phyloP scores from a whole-genome alignment of 2,329 filamentous ascomycete species.

The Parasarocladium wereldwijsianum region DNA sequence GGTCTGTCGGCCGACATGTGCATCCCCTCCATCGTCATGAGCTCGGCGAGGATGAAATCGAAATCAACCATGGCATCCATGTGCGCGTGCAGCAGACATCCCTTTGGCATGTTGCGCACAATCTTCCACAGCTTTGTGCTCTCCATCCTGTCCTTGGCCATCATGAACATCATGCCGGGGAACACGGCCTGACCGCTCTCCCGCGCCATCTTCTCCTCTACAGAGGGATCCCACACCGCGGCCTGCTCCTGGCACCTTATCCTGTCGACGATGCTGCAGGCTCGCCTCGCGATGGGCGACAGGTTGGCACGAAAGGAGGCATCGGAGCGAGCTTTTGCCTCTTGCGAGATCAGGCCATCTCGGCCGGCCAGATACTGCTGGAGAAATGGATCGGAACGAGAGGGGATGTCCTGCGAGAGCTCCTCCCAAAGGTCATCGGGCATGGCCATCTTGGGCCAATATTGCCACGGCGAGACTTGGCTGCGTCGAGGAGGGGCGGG shows the following conservation, averaged over 20 bases:
- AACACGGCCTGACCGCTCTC: constrained; percentile 50
- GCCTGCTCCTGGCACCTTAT: constrained; percentile 67
- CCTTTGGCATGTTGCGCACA: constrained; percentile 77
- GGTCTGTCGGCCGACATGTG: constrained; percentile 49
- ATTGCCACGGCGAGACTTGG: too few relatives aligned
- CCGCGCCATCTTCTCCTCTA: constrained; percentile 55
- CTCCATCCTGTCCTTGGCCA: constrained; percentile 79
- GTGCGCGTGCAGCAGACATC: constrained; percentile 72
- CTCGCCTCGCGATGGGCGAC: constrained; percentile 63
- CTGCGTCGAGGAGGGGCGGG: too few relatives aligned
- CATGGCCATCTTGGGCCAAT: constrained; percentile 22
- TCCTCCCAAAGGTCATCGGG: constrained; percentile 46
- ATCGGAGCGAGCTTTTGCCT: constrained; percentile 70
- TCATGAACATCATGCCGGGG: constrained; percentile 86
- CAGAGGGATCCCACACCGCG: constrained; percentile 60
- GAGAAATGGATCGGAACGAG: constrained; percentile 56
- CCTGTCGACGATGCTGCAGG: constrained; percentile 63
- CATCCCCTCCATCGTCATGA: constrained; percentile 59
- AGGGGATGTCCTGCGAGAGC: constrained; percentile 39
- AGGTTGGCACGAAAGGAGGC: constrained; percentile 55
- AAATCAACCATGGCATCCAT: constrained; percentile 84
- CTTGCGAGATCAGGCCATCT: constrained; percentile 61
- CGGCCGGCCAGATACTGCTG: constrained; percentile 69
- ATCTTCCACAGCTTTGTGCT: constrained; percentile 75
- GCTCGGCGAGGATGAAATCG: constrained; percentile 60